Conservation (phyloP, 2,329 filamentous ascomycete species). For the Phyllachora maydis region DNA sequence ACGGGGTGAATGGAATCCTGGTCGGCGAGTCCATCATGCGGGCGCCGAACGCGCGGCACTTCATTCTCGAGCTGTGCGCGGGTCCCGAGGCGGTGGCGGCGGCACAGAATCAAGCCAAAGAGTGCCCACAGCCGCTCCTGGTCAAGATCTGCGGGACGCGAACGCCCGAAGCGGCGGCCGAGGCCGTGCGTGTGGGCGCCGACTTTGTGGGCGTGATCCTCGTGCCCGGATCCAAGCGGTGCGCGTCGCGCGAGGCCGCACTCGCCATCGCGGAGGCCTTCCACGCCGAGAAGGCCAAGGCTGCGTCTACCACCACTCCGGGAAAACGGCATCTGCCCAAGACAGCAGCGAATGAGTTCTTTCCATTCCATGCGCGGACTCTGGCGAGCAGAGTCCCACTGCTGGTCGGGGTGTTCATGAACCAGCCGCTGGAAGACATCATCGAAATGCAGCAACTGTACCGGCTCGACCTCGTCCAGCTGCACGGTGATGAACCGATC, state of each 20-base stretch:
- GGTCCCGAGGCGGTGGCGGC: slow-evolving; percentile 19
- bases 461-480: slow-evolving; percentile 70
- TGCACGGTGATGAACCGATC: slow-evolving; percentile 79
- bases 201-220: slow-evolving; percentile 89
- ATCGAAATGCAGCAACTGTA: slow-evolving; percentile 59
- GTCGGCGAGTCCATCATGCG: slow-evolving; percentile 95
- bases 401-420: slow-evolving; percentile 83
- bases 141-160: slow-evolving; percentile 95
- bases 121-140: slow-evolving; percentile 36
- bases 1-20: slow-evolving; percentile 80
- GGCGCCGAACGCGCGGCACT: slow-evolving; percentile 59
- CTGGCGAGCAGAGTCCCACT: slow-evolving; percentile 41
- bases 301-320: no score
- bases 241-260: slow-evolving; percentile 59
- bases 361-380: slow-evolving; percentile 28
- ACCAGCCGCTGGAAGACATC: slow-evolving; percentile 70
- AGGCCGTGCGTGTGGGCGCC: slow-evolving; percentile 69
- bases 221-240: slow-evolving; percentile 62
- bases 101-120: no score
- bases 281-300: slow-evolving; percentile 27
- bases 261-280: slow-evolving; percentile 62
- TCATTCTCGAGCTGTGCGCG: slow-evolving; percentile 70
- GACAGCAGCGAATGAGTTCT: slow-evolving; percentile 38
- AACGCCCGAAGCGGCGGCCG: slow-evolving; percentile 56
- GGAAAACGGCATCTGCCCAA: no score